Percentiles rank a stretch among this genome's conserved stretches.
Conservation (phyloP, 306 rosid species). For the Datisca glomerata region DNA sequence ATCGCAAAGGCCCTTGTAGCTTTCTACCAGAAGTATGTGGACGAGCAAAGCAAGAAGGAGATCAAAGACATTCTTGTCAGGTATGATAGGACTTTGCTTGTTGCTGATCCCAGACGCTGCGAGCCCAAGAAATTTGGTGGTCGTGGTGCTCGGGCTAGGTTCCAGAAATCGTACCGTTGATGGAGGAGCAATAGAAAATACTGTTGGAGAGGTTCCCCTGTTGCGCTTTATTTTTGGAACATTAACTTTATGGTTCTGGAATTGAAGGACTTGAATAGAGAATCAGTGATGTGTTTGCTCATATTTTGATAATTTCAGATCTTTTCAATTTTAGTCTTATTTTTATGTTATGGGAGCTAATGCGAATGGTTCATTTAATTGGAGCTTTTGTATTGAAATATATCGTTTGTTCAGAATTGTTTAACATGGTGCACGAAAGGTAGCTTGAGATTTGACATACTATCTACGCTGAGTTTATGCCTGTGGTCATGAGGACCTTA, state of each 20-base stretch:
- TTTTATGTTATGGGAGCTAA: no score
- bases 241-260: constrained; percentile 25
- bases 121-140: constrained; percentile 75
- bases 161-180: constrained; percentile 64
- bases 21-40: constrained; percentile 16
- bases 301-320: no score
- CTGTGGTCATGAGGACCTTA: no score
- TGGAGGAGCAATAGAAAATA: background rate
- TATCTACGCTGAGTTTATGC: no score
- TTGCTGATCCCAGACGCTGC: constrained; percentile 56
- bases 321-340: no score
- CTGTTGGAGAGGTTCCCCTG: constrained; percentile 3
- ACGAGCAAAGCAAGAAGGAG: constrained; percentile 19
- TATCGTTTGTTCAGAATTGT: no score
- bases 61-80: constrained; percentile 44
- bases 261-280: no score
- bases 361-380: no score
- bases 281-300: no score
- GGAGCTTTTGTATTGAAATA: no score
- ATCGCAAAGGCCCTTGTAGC: constrained; percentile 18
- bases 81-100: constrained; percentile 48
- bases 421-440: no score
- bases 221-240: constrained; percentile 1
- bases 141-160: constrained; percentile 58
- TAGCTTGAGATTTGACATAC: no score